Base-by-base conservation (phyloP, 345 rosid species). In the Cardiospermum halicacabum region DNA sequence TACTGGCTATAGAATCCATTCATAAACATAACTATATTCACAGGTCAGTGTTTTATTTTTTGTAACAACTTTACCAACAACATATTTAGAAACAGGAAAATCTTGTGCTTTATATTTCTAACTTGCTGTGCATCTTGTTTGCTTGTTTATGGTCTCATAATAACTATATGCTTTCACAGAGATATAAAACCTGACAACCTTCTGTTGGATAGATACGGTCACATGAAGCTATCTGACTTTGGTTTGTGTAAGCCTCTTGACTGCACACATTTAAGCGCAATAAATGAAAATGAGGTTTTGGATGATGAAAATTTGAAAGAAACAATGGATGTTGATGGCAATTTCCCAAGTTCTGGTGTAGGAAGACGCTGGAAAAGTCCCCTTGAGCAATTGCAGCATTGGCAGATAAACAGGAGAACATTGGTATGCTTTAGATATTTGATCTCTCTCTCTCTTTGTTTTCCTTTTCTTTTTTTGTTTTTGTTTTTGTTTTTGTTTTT, bases 241-340 rank as follows among this genome's bases (percentile, higher is more conserved):
- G 98, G 97, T 78, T 93, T 93, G 65, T 93, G 98, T 85, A 93
- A 93, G 74, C 97, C 98, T 69, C 91, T 93, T 58, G 94, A 89
- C 72, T 86, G 93, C 72, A 72, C 91, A 67, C 77, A 74, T 75
- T 79, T 93, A 67, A 84, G 85, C 45, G 72, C 89, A 51, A 82
- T 89, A 64, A 76, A 79, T 68, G 97, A 88, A 76, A 79, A 89
- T 60, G 93, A 88, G 73, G 81, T 77, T 16, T 73, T 89, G 56
- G 87, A 84, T 66, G 96, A 85, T 64, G 84, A 77, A 56, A 87
- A 71, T 74, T 80, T 80, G 58, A 80, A 77, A 71, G 95, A 84
- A 77, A 76, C 86, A 19, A 76, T 78, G 85, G 83, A 89, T 68
- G 77, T 66, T 37, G 86, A 81, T 76, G 89, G 82, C 69, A 36